Conservation (phyloP, 441 rosid species). For the Populus hybrid region DNA sequence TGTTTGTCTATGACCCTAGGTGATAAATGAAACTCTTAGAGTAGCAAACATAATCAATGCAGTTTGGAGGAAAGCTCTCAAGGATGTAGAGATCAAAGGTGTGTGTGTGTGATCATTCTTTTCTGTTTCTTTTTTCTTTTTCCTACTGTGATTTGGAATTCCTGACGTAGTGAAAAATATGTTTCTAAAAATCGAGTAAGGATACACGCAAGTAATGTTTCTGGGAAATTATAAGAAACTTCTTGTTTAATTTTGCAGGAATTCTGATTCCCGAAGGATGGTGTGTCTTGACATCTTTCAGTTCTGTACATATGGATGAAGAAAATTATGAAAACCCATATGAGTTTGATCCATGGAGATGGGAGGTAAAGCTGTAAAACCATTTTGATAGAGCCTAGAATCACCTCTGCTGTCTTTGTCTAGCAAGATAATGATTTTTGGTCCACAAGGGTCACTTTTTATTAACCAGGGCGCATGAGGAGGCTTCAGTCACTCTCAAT, state of each 20-base stretch:
- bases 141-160: too few species aligned
- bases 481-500: too few species aligned
- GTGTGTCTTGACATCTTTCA: slow-evolving; percentile 77
- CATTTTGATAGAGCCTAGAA: neutral
- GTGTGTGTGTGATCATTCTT: neutral
- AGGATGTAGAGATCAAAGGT: slow-evolving; percentile 79
- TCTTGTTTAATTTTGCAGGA: slow-evolving; percentile 41
- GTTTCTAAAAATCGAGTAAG: too few species aligned
- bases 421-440: neutral
- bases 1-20: slow-evolving; percentile 34
- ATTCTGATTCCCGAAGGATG: slow-evolving; percentile 84
- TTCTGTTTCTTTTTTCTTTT: too few species aligned
- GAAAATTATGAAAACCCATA: slow-evolving; percentile 68
- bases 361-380: slow-evolving; percentile 59
- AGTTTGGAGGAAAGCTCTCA: slow-evolving; percentile 84
- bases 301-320: slow-evolving; percentile 84
- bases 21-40: slow-evolving; percentile 83
- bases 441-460: too few species aligned
- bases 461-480: too few species aligned
- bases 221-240: neutral
- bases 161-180: neutral
- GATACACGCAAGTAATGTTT: neutral
- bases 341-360: slow-evolving; percentile 89
- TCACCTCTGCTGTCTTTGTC: neutral
- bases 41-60: slow-evolving; percentile 82